Base-by-base conservation (phyloP, 2,329 filamentous ascomycete genomes). In the Pseudovirgaria hyperparasitica region DNA sequence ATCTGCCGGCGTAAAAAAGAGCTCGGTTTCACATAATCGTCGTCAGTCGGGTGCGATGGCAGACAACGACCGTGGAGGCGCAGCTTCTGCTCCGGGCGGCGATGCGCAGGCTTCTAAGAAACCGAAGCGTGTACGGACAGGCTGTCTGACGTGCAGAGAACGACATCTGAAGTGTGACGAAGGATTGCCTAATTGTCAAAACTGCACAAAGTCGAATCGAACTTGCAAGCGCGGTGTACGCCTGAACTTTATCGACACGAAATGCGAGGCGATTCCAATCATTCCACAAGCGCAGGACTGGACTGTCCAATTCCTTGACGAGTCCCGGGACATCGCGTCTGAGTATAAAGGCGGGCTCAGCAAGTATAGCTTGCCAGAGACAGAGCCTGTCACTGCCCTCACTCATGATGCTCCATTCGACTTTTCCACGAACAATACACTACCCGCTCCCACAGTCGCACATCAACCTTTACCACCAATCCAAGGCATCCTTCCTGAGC, bases 81-180 rank as follows among this genome's bases (percentile, higher is more conserved):
- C 34, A 25, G 32, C 31, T 16, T 31, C 30, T 2, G 31, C 27
- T 13, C 16, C 30, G 5, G 33, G 30, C 14, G 35, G 33, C 7
- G 32, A 31, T 19, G 45, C 46, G 16, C 43, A 37, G 15, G 39
- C 46, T 6, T 46, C 52, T 14, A 54, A 46, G 36, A 87, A 86
- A 52, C 75, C 82, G n/a, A 87, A 78, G 56, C 68, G 86, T 37
- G 84, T 92, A 11, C 74, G 87, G 24, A 94, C 86, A 3, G 86
- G 86, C 19, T 94, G 86, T 50, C 59, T 93, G 38, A 94, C 86
- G 3, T 94, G 86, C 54, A 69, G 86, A 40, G 81, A 92, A 52
- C 66, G 85, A 24, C 86, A 93, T 60, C 62, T 93, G 27, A 93
- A 93, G 54, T 93, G 86, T 52, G 86, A 93, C 46, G 84, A 92